These are phyloP conservation scores for Xylaria telfairii DNA, from an alignment of 495 filamentous ascomycete species.

Conservation along the genomic window DNA sequence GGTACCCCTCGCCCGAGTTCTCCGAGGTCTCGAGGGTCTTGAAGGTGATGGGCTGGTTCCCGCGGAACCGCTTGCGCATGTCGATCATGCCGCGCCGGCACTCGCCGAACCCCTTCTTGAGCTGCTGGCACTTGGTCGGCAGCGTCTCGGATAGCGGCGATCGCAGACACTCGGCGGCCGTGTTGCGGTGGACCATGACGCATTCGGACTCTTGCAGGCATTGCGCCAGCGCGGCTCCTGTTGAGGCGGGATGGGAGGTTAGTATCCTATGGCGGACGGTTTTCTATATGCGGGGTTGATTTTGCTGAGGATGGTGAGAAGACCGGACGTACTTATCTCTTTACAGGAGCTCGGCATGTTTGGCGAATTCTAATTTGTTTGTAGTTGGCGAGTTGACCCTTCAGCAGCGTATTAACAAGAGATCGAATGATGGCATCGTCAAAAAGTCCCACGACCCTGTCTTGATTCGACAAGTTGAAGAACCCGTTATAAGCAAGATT, in stretches of 20 bases:
- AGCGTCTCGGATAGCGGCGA: conserved; percentile 77
- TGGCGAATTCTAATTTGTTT: conserved; percentile 1
- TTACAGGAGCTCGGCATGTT: conserved; percentile 94
- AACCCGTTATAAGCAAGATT: conserved; percentile 7
- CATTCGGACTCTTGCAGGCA: conserved; percentile 96
- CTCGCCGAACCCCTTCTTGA: conserved; percentile 89
- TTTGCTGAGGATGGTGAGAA: conserved; percentile 1
- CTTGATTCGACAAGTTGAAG: conserved; percentile 5
- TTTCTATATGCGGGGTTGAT: background rate
- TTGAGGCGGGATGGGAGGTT: conserved; percentile 12
- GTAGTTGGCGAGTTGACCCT: background rate
- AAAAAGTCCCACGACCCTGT: conserved; percentile 5
- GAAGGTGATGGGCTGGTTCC: conserved; percentile 84
- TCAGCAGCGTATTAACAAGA: background rate
- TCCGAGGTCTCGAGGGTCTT: conserved; percentile 65
- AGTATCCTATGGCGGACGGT: background rate
- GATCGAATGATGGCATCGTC: conserved; percentile 11
- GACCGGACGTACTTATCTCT: conserved; percentile 80
- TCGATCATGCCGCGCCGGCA: conserved; percentile 97
- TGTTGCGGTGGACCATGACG: conserved; percentile 87
- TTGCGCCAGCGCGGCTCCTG: conserved; percentile 87
- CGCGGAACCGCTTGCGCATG: conserved; percentile 98
- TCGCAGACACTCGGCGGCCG: conserved; percentile 84
- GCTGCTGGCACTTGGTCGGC: conserved; percentile 87
- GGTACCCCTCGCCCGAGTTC: conserved; percentile 58